Evolutionary conservation across 805 yeast genomes (phyloP).

Genomic region (Vanderwaltozyma polyspora): DNA sequence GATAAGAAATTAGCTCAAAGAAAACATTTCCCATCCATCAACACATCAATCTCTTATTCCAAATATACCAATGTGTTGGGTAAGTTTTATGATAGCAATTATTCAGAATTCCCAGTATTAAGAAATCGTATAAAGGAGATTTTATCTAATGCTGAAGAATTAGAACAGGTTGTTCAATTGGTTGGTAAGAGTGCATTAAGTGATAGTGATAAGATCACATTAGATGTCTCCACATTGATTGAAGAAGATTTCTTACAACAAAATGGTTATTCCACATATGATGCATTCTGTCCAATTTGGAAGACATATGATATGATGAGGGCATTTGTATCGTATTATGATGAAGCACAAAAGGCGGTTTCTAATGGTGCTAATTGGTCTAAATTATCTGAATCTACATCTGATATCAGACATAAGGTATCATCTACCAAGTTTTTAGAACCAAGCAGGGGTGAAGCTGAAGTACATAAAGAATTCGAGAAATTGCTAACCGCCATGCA

Average conservation of each 20-base stretch:
- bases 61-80: conserved; percentile 83
- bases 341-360: conserved; percentile 96
- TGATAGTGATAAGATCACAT: conserved; percentile 90
- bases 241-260: conserved; percentile 98
- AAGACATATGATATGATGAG: conserved; percentile 98
- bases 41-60: conserved; percentile 92
- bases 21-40: conserved; percentile 98
- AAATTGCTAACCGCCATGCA: conserved; percentile 62
- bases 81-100: conserved; percentile 74
- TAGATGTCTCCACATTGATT: conserved; percentile 83
- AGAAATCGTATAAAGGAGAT: conserved; percentile 92
- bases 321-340: conserved; percentile 80
- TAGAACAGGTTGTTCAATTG: conserved; percentile 97
- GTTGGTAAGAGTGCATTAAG: conserved; percentile 98
- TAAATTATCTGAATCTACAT: conserved; percentile 77
- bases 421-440: conserved; percentile 93
- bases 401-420: conserved; percentile 86
- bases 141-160: conserved; percentile 91
- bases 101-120: conserved; percentile 82
- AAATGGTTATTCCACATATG: conserved; percentile 96
- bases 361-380: conserved; percentile 92
- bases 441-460: conserved; percentile 84
- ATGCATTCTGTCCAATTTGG: conserved; percentile 99
- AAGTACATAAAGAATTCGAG: conserved; percentile 64
- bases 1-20: conserved; percentile 98